Percentiles rank a stretch among this genome's conserved stretches.
Conservation (phyloP, 1,284 basidiomycete species). For the Cryptococcus deneoformans region DNA sequence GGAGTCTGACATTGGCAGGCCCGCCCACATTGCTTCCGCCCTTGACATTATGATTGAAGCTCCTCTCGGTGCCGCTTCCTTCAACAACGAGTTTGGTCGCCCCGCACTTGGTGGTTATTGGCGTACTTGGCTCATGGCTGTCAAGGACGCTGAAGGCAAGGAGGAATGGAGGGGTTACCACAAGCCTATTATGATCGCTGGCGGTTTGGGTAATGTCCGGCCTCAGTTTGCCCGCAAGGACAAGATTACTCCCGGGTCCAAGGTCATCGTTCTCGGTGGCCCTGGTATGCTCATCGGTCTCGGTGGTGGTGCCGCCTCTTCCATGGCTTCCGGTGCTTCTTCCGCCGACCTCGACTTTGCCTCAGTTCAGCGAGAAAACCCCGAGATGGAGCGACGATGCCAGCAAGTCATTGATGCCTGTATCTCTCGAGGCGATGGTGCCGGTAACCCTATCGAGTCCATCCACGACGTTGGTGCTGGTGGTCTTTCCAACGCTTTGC, state of each 20-base stretch:
- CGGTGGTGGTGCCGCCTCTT: slow-evolving; percentile 93
- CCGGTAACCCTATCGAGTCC: slow-evolving; percentile 78
- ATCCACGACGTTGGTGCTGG: slow-evolving; percentile 99
- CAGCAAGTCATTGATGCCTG: slow-evolving; percentile 98
- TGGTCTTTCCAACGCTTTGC: slow-evolving; percentile 93
- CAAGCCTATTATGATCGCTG: slow-evolving; percentile 99
- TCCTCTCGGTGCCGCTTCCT: slow-evolving; percentile 89
- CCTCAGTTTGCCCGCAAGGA: slow-evolving; percentile 75
- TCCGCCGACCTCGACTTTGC: slow-evolving; percentile 95
- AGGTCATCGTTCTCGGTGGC: slow-evolving; percentile 92
- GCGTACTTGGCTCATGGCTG: slow-evolving; percentile 78
- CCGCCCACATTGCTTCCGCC: slow-evolving; percentile 86
- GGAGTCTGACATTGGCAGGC: slow-evolving; percentile 84
- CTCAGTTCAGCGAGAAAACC: slow-evolving; percentile 95
- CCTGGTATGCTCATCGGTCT: slow-evolving; percentile 96
- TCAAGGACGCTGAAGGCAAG: slow-evolving; percentile 59
- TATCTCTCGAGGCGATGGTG: slow-evolving; percentile 59
- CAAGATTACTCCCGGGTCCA: slow-evolving; percentile 70
- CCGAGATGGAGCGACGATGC: slow-evolving; percentile 95
- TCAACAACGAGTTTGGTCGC: slow-evolving; percentile 98
- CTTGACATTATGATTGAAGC: slow-evolving; percentile 98
- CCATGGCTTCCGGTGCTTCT: slow-evolving; percentile 81
- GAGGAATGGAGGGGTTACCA: slow-evolving; percentile 76
- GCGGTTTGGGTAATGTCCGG: slow-evolving; percentile 90
- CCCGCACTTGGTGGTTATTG: slow-evolving; percentile 77